Base-by-base conservation (phyloP, 805 yeast genomes). In the Candida lessepsii region DNA sequence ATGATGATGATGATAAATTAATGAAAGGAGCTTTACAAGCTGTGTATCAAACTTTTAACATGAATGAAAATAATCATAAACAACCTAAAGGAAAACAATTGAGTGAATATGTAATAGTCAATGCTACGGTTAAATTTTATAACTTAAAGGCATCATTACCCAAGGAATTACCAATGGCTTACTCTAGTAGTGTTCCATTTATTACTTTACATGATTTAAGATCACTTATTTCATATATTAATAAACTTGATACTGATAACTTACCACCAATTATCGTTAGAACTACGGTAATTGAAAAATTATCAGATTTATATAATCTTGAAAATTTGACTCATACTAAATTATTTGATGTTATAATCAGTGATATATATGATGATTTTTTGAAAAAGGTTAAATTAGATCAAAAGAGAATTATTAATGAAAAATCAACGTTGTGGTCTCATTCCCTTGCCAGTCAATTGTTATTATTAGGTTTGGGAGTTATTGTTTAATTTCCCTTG, bases 141-240 rank as follows among this genome's bases (percentile, higher is more conserved):
- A 84, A 84, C 48, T 58, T 83, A 43, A 78, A 71, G 46, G 87
- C 86, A 0, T 63, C 66, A 4, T 57, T 73, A 31, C 87, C 73
- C 0, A 52, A 60, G 20, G 55, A 73, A 29, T 77, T 87, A 3
- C 68, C 67, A 2, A 59, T 75, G 47, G 73, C 86, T 4, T 52
- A 63, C 5, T 53, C 74, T 1, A 71, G 75, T 1, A 73, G 75
- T 0, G 69, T 75, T 23, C 78, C 81, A 11, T 80, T 81, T 40
- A 61, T 83, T 5, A 69, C 82, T 1, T 57, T 78, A 36, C 76
- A 78, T 13, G 82, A 82, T 50, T 59, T 84, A 50, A 71, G 79
- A 46, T 78, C 85, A 1, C 61, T 85, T 34, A 71, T 84, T 9
- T 65, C 81, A 2, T 83, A 75, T 45, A 73, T 84, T 29, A 84